A percentile compares a stretch with the other conserved stretches of the same genome.
phyloP scores from a whole-genome alignment of 2,329 filamentous ascomycete genomes.

The Periglandula ipomoeae region DNA sequence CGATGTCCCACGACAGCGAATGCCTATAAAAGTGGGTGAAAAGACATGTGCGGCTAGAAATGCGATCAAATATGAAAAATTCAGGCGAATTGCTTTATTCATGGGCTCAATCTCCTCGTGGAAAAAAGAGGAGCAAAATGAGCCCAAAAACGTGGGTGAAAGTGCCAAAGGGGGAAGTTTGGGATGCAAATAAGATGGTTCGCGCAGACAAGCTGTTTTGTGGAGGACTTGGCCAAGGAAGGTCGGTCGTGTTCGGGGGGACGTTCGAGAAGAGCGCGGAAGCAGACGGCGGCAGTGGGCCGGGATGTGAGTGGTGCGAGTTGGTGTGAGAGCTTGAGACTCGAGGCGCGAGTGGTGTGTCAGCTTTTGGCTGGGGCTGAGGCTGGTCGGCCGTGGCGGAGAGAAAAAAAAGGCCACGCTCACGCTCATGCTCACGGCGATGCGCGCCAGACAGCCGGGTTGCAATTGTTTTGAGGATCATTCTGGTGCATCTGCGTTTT shows the following conservation, averaged over 20 bases:
- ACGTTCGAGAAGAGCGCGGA: conserved; percentile 6
- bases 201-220: conserved; percentile 8
- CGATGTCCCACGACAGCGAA: too few relatives aligned
- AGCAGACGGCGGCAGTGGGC: conserved; percentile 7
- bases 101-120: conserved; percentile 25
- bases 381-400: too few relatives aligned
- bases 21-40: neutral
- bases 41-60: neutral
- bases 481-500: too few relatives aligned
- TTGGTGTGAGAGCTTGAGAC: neutral
- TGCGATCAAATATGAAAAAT: neutral
- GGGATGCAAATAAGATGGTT: conserved; percentile 3
- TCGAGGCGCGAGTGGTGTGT: neutral
- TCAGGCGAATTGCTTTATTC: neutral
- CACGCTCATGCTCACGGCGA: too few relatives aligned
- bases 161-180: conserved; percentile 5
- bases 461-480: too few relatives aligned
- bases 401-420: too few relatives aligned
- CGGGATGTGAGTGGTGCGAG: conserved; percentile 5
- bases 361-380: neutral
- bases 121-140: conserved; percentile 41
- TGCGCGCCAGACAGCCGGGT: too few relatives aligned
- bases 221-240: conserved; percentile 6
- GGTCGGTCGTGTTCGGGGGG: neutral
- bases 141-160: conserved; percentile 54